Base-by-base conservation (phyloP, 2,329 filamentous ascomycete species). In the Drechslera avenae region DNA sequence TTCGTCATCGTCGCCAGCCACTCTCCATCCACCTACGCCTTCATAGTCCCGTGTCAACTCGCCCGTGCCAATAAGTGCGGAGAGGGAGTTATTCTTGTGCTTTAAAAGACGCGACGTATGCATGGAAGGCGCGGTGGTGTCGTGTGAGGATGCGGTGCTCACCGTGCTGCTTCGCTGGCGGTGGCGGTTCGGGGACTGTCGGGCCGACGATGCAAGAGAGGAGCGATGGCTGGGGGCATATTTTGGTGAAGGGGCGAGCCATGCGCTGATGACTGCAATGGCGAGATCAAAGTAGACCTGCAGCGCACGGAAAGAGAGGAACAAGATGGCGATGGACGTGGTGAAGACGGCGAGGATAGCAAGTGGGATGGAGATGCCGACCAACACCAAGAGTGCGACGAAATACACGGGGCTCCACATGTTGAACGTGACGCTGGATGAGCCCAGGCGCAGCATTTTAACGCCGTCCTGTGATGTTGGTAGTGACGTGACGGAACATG, bases 231-330 rank as follows among this genome's bases (percentile, higher is more conserved):
- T 54, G 5, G 53, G 50, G 6, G 49, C 26, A 23, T 52, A 50
- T 45, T 66, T 66, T 4, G 60, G 36, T 3, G 61, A 52, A 10
- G 67, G 60, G 41, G 67, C 66, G 34, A 77, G 52, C 56, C 66
- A 75, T 39, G 68, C 68, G 46, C 72, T 69, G 5, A 75, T 28
- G 17, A 78, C 61, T 8, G 76, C 76, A 34, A 73, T 45, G 18
- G 67, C 66, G 7, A 78, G 69, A 51, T 78, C 74, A 50, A 72
- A 60, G 56, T 78, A 78, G 21, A 78, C 73, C 36, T 76, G 60
- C 2, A 69, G 67, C 28, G 74, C 70, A 45, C 75, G 74, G 16
- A 75, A 57, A 17, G 73, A 60, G 13, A 78, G 69, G 21, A 74
- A 63, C 34, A 62, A 63, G 42, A 76, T 39, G 32, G 75, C 73